Base-by-base conservation (phyloP, 169 alveolate species). In the Plasmodium vivax region DNA sequence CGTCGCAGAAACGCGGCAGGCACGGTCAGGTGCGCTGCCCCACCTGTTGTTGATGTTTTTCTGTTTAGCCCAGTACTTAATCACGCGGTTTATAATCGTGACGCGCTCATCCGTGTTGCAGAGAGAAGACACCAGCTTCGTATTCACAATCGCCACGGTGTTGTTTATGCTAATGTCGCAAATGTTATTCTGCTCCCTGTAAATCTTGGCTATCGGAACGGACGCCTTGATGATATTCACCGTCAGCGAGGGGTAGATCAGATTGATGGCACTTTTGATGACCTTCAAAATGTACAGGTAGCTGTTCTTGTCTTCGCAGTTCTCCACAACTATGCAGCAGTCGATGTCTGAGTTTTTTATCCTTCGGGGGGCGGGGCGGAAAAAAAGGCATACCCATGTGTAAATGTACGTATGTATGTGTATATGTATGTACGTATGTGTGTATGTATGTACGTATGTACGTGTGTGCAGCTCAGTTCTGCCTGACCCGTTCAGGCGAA, bases 31-130 rank as follows among this genome's bases (percentile, higher is more conserved):
- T 4, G 14, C 23, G 43, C 38, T 16, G 9, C 6, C 77, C 12
- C 93, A 95, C 74, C 98, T 75, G 96, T 97, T 96, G 95, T 97
- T 97, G 43, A 97, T 97, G 54, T 95, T 83, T 82, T 98, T 82
- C 34, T 93, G 92, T 27, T 87, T 96, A n/a, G 98, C 98, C 98
- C 98, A 97, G 95, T 96, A 95, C 84, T 97, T 97, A 73, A 97
- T 96, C 83, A 97, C 85, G 47, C 98, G 84, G 47, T 98, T 98
- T 54, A 97, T 96, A 23, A 92, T 93, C 23, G 95, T 95, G 73
- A 96, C 94, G 58, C 98, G 83, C 43, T 47, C 82, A 83, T 97
- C 98, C 27, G 96, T 45, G 68, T 43, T 81, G 27, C 95, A 87
- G 80, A 96, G 73, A 6, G 96, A 82, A 77, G 93, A 92, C 16